Base-by-base conservation (phyloP, 2,329 filamentous ascomycete species). In the Diaporthe amygdali region DNA sequence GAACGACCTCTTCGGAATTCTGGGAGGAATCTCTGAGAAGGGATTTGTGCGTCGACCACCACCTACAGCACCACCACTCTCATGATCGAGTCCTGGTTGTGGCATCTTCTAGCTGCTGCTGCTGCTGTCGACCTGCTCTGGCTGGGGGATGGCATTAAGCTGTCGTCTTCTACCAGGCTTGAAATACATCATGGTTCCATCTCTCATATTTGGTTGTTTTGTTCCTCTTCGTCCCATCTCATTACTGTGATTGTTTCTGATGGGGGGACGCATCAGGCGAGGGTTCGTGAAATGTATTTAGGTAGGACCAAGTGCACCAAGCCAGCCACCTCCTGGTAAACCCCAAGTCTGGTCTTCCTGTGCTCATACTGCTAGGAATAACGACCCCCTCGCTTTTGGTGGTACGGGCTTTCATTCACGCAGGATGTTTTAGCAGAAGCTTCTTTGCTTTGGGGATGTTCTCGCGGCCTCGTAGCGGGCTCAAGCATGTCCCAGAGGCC, bases 121-220 rank as follows among this genome's bases (percentile, higher is more conserved):
- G 20, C n/a, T 15, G 12, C 32, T 39, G n/a, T 39, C 32, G 34
- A 22, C 22, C 37, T 56, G 32, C 32, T 39, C 32, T n/a, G 20
- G 7, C 27, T 39, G 37, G 10, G 32, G 10, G 32, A 44, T 66
- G 22, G 27, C 47, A 66, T 51, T 52, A 66, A 34, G 47, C 52
- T 66, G 47, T 54, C 34, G 37, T 56, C 39, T 4, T 17, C 49
- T 55, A 15, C 12, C 41, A 22, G 49, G 17, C 39, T 39, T 47
- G 34, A 37, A 68, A 68, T 68, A 68, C 54, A 68, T 2, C 14
- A 4, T 55, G 20, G 51, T 68, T 68, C 32, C 66, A 68, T 59
- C 66, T 68, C 39, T 47, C 34, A n/a, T 39, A 17, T 39, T 20
- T 12, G 3, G 15, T 37, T 37, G 7, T 9, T 20, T 22, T 30